phyloP scores from a whole-genome alignment of 2,329 filamentous ascomycete species.

The Alternaria consortialis region DNA sequence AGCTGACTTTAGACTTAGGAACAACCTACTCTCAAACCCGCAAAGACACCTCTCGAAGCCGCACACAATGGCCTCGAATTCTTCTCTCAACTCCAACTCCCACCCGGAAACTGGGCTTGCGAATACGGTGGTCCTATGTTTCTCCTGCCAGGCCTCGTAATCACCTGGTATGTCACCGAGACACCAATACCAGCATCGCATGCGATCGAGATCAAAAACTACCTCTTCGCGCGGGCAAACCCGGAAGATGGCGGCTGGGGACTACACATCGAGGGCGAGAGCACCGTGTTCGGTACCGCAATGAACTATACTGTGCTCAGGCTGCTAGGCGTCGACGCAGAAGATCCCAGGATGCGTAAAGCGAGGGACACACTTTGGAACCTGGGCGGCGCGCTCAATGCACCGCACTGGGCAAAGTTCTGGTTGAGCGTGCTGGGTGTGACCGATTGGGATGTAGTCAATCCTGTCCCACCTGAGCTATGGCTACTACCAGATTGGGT shows the following conservation, averaged over 20 bases:
- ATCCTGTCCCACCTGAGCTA: constrained; percentile 90
- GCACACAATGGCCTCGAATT: constrained; percentile 86
- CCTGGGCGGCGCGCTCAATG: constrained; percentile 82
- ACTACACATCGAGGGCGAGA: constrained; percentile 92
- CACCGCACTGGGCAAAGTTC: constrained; percentile 97
- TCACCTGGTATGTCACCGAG: constrained; percentile 88
- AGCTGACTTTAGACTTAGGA: constrained; percentile 62
- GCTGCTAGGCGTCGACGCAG: constrained; percentile 81
- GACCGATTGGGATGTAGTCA: constrained; percentile 89
- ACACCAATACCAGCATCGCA: constrained; percentile 83
- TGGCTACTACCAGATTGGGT: constrained; percentile 94
- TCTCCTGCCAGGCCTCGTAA: constrained; percentile 82
- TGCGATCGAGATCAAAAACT: constrained; percentile 89
- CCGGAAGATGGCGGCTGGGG: constrained; percentile 96
- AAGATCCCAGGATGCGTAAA: constrained; percentile 85
- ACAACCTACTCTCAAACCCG: constrained; percentile 74
- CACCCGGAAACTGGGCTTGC: constrained; percentile 92
- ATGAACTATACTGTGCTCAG: constrained; percentile 88
- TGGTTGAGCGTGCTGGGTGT: constrained; percentile 89
- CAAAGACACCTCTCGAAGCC: constrained; percentile 77
- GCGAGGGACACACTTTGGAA: constrained; percentile 83
- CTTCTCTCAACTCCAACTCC: constrained; percentile 88
- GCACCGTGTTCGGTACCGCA: constrained; percentile 86
- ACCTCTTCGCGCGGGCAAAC: constrained; percentile 85
- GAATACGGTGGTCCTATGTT: constrained; percentile 99